Conservation (phyloP, 805 yeast species). For the Myxozyma mucilagina region DNA sequence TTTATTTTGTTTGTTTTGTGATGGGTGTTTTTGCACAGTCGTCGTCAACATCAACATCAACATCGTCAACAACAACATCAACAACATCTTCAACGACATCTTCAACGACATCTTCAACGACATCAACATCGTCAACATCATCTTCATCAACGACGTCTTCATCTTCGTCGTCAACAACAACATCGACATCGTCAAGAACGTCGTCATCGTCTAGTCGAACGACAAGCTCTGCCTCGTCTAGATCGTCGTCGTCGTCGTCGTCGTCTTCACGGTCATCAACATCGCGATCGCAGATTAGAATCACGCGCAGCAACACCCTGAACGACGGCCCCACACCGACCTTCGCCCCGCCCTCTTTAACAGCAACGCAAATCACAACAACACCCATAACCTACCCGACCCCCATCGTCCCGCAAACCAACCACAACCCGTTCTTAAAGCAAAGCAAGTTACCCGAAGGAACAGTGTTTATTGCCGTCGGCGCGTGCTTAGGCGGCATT, state of each 20-base stretch:
- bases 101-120: too few relatives aligned
- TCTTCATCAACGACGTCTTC: neutral
- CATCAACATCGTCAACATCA: too few relatives aligned
- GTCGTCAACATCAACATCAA: too few relatives aligned
- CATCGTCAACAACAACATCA: too few relatives aligned
- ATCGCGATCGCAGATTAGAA: neutral
- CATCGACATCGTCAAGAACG: conserved; percentile 2
- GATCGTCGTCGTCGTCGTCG: neutral
- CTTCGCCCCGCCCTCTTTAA: conserved; percentile 1
- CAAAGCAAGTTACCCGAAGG: conserved; percentile 61
- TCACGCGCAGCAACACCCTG: conserved; percentile 14
- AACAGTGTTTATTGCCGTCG: conserved; percentile 81
- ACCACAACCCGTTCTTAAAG: conserved; percentile 64
- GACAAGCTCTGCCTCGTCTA: too few relatives aligned
- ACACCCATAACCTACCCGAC: conserved; percentile 43
- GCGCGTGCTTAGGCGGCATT: conserved; percentile 63
- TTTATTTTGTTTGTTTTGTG: too few relatives aligned
- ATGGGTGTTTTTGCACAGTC: too few relatives aligned
- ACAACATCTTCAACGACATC: too few relatives aligned
- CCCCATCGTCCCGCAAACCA: conserved; percentile 58
- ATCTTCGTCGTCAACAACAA: neutral
- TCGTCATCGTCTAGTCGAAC: neutral
- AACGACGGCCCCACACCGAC: conserved; percentile 11
- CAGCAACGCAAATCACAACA: conserved; percentile 9
- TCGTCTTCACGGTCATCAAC: conserved; percentile 2